These are phyloP conservation scores for Yarrowia sp. DNA, from an alignment of 805 yeast genomes.

Conservation along the genomic window DNA sequence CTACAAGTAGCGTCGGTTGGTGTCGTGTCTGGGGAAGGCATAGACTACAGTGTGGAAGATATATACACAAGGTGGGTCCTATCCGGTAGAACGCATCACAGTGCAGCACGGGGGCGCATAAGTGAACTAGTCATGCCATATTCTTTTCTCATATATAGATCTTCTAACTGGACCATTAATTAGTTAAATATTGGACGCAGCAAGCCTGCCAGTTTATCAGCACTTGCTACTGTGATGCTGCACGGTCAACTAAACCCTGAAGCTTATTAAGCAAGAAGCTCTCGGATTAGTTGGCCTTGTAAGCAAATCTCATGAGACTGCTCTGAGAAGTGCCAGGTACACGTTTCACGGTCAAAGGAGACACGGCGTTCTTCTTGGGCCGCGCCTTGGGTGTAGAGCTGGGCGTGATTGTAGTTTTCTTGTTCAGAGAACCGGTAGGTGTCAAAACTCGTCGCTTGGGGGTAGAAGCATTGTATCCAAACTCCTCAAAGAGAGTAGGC, in stretches of 20 bases:
- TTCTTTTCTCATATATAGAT: not conserved
- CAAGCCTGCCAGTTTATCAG: not conserved
- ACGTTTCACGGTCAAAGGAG: slow-evolving; percentile 6
- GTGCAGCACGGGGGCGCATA: too few species aligned
- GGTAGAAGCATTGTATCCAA: slow-evolving; percentile 22
- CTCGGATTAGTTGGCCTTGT: slow-evolving; percentile 21
- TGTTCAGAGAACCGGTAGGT: not conserved
- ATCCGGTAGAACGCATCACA: too few species aligned
- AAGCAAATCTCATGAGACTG: slow-evolving; percentile 29
- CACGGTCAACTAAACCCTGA: slow-evolving; percentile 1
- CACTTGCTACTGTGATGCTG: not conserved
- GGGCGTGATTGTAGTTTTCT: not conserved
- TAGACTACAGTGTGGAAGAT: too few species aligned
- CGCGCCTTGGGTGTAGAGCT: slow-evolving; percentile 13
- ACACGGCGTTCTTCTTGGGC: slow-evolving; percentile 2
- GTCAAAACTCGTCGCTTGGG: slow-evolving; percentile 16
- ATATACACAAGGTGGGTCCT: too few species aligned
- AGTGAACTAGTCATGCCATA: too few species aligned
- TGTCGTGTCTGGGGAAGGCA: too few species aligned
- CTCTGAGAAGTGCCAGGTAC: slow-evolving; percentile 22
- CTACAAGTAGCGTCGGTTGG: too few species aligned
- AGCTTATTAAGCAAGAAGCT: too few species aligned
- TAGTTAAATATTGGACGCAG: not conserved
- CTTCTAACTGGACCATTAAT: slow-evolving; percentile 1
- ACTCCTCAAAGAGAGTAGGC: slow-evolving; percentile 21